Conservation (phyloP, 2,329 filamentous ascomycete genomes). For the Aspergillus hiratsukae region DNA sequence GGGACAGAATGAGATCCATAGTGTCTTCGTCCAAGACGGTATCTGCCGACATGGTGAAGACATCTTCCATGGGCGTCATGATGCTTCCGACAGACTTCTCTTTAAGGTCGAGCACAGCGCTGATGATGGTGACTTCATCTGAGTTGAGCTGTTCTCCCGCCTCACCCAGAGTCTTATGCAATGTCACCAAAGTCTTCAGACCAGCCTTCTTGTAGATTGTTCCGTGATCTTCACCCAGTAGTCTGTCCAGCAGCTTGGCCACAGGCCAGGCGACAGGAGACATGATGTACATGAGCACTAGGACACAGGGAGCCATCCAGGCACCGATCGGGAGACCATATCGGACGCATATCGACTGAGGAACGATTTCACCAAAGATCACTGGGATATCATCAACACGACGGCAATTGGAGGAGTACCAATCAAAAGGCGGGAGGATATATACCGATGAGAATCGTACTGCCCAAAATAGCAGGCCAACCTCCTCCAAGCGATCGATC, state of each 20-base stretch:
- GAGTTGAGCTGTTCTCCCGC: conserved; percentile 84
- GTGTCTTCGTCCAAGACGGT: conserved; percentile 87
- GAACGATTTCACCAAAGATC: conserved; percentile 95
- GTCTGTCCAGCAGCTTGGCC: conserved; percentile 87
- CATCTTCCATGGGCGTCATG: conserved; percentile 98
- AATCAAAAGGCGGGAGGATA: not conserved
- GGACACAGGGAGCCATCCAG: conserved; percentile 83
- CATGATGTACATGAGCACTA: conserved; percentile 86
- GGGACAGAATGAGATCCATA: conserved; percentile 89
- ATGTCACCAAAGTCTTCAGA: conserved; percentile 88
- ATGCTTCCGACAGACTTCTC: conserved; percentile 92
- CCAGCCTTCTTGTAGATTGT: conserved; percentile 98
- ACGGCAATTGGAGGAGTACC: not conserved
- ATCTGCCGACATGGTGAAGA: conserved; percentile 95
- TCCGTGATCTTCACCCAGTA: conserved; percentile 91
- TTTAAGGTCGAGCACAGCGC: conserved; percentile 90
- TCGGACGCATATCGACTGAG: conserved; percentile 92
- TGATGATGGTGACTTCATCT: conserved; percentile 98
- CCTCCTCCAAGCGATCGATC: conserved; percentile 91
- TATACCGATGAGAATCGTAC: conserved; percentile 86
- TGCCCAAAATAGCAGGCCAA: conserved; percentile 88
- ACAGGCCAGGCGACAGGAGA: conserved; percentile 89
- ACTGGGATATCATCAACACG: conserved; percentile 50
- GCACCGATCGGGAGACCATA: conserved; percentile 94
- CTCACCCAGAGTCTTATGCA: conserved; percentile 87